Evolutionary conservation across 805 yeast species (phyloP).

Genomic region (Kodamaea nitidulidarum): DNA sequence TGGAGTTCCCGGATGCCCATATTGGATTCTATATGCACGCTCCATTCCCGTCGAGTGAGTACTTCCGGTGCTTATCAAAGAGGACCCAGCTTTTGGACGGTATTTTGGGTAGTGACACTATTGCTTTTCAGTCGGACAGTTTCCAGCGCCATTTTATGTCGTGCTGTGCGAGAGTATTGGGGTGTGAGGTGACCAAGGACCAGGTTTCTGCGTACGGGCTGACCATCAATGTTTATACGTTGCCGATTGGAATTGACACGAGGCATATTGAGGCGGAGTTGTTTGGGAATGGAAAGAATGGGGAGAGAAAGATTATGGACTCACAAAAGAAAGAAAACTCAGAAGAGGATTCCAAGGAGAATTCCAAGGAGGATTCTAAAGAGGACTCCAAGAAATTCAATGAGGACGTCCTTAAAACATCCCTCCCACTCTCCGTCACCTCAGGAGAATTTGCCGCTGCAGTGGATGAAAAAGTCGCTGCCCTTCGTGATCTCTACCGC

Average conservation of each 20-base stretch:
- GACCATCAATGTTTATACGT: constrained; percentile 64
- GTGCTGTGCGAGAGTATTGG: constrained; percentile 83
- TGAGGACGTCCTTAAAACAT: too few species aligned
- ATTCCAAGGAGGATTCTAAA: too few species aligned
- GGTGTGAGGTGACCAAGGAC: constrained; percentile 63
- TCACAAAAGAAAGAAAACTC: background rate
- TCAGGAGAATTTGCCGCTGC: constrained; percentile 12
- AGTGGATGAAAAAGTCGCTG: constrained; percentile 60
- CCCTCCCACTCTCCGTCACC: too few species aligned
- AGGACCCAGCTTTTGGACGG: constrained; percentile 83
- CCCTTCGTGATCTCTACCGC: constrained; percentile 59
- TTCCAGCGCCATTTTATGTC: constrained; percentile 89
- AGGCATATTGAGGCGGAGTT: constrained; percentile 62
- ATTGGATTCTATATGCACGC: constrained; percentile 81
- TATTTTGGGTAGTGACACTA: constrained; percentile 80
- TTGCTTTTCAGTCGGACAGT: constrained; percentile 81
- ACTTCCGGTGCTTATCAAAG: constrained; percentile 83
- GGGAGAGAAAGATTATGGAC: background rate
- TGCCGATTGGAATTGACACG: constrained; percentile 90
- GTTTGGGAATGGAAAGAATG: constrained; percentile 19
- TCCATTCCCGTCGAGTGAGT: constrained; percentile 95
- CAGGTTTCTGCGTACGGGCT: constrained; percentile 72
- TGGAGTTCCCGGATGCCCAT: constrained; percentile 66
- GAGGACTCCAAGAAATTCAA: too few species aligned
- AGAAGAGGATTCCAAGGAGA: too few species aligned